These are phyloP conservation scores for Zalaria sp. DNA, from an alignment of 2,329 filamentous ascomycete species.

Conservation along the genomic window DNA sequence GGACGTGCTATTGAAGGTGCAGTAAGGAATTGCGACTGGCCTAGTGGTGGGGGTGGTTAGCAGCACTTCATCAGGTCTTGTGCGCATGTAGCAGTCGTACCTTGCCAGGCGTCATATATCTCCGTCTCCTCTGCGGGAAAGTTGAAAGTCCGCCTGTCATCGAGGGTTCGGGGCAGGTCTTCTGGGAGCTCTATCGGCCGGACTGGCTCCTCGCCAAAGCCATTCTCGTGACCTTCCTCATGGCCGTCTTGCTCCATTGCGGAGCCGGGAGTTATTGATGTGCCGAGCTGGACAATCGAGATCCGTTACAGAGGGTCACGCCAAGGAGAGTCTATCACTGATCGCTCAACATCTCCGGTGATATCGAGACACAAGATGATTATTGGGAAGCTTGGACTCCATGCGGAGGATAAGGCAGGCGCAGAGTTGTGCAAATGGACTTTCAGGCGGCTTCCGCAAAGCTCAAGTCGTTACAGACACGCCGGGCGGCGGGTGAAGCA, in stretches of 20 bases:
- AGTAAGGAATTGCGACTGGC: conserved; percentile 89
- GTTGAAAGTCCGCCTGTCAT: conserved; percentile 64
- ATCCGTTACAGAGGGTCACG: too few relatives aligned
- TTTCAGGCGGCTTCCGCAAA: too few relatives aligned
- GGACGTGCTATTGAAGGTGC: conserved; percentile 74
- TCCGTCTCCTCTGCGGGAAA: conserved; percentile 72
- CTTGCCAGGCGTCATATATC: conserved; percentile 99
- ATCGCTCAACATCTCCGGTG: too few relatives aligned
- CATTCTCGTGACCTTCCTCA: neutral
- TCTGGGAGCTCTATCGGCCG: conserved; percentile 46
- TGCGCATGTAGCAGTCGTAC: conserved; percentile 29
- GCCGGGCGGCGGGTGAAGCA: too few relatives aligned
- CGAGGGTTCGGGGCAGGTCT: conserved; percentile 81
- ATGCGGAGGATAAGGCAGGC: too few relatives aligned
- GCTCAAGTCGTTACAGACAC: too few relatives aligned
- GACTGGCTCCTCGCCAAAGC: neutral
- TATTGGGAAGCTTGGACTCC: too few relatives aligned
- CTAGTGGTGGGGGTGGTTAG: conserved; percentile 38
- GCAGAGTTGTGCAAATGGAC: too few relatives aligned
- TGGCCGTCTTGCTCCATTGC: neutral
- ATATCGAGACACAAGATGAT: too few relatives aligned
- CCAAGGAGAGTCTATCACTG: too few relatives aligned
- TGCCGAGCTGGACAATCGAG: too few relatives aligned
- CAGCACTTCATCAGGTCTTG: neutral
- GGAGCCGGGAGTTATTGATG: neutral